phyloP scores from a whole-genome alignment of 257 asterid species.

The Ligustrum vulgare region DNA sequence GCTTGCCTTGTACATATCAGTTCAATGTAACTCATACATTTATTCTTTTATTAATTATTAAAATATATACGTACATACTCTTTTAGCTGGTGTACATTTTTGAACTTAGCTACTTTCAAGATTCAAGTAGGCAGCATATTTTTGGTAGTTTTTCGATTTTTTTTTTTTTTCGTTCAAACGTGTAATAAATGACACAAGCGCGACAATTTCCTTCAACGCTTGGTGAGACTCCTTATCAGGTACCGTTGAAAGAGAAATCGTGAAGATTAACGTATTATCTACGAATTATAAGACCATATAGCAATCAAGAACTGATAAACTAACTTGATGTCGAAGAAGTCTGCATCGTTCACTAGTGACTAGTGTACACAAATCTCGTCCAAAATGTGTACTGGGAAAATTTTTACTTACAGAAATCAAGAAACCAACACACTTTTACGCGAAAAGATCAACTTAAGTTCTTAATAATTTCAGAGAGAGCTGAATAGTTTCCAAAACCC shows the following conservation, averaged over 20 bases:
- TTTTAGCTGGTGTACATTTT: not conserved
- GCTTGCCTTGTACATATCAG: not conserved
- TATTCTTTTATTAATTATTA: too few species aligned
- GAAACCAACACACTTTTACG: not conserved
- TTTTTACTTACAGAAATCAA: too few species aligned
- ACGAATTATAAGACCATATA: too few species aligned
- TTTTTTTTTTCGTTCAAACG: too few species aligned
- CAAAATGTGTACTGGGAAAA: not conserved
- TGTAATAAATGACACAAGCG: too few species aligned
- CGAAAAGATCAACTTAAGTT: conserved; percentile 37
- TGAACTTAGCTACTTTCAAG: too few species aligned
- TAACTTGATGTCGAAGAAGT: not conserved
- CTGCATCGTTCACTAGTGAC: not conserved
- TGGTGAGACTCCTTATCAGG: too few species aligned
- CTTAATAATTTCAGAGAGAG: conserved; percentile 61
- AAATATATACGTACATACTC: not conserved
- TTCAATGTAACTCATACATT: too few species aligned
- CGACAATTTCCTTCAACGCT: too few species aligned
- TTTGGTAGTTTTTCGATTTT: too few species aligned
- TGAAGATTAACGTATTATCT: not conserved
- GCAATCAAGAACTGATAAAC: not conserved
- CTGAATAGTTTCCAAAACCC: conserved; percentile 71
- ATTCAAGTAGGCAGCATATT: too few species aligned
- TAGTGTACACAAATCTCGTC: not conserved
- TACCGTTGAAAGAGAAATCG: not conserved